Conservation (phyloP, 495 filamentous ascomycete species). For the Glonium stellatum region DNA sequence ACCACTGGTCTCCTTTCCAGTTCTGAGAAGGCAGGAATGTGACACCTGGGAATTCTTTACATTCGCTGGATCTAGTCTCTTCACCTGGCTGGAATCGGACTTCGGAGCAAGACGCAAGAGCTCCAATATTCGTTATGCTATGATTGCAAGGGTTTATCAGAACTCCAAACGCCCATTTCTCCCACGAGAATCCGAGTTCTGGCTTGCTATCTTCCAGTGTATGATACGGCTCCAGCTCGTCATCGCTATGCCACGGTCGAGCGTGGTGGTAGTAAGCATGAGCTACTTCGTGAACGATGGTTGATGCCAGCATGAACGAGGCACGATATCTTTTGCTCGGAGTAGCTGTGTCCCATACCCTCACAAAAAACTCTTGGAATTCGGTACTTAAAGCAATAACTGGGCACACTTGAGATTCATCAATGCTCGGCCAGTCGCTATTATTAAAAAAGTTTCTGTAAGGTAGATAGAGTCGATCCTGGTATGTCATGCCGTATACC, state of each 20-base stretch:
- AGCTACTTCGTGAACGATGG: background rate
- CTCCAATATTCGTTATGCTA: no score
- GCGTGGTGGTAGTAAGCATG: constrained; percentile 9
- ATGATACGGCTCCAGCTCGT: background rate
- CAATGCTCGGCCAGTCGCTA: background rate
- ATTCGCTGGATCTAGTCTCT: no score
- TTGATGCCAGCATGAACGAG: background rate
- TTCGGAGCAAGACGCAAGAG: no score
- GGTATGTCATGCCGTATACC: background rate
- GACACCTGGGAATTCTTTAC: no score
- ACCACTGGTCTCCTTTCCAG: no score
- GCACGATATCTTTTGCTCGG: background rate
- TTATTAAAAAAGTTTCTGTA: no score
- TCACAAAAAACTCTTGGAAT: background rate
- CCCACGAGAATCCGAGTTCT: background rate
- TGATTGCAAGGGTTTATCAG: no score
- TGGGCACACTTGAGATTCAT: background rate
- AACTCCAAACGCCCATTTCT: background rate
- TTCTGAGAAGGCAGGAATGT: no score
- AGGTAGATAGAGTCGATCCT: background rate
- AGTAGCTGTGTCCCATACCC: background rate
- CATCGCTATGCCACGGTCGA: background rate
- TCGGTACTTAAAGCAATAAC: background rate
- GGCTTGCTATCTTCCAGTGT: background rate
- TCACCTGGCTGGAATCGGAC: no score